Evolutionary conservation across 345 rosid species (phyloP), one percentile per base, ranked within the genome.

Genomic region (Sonneratia caseolaris): DNA sequence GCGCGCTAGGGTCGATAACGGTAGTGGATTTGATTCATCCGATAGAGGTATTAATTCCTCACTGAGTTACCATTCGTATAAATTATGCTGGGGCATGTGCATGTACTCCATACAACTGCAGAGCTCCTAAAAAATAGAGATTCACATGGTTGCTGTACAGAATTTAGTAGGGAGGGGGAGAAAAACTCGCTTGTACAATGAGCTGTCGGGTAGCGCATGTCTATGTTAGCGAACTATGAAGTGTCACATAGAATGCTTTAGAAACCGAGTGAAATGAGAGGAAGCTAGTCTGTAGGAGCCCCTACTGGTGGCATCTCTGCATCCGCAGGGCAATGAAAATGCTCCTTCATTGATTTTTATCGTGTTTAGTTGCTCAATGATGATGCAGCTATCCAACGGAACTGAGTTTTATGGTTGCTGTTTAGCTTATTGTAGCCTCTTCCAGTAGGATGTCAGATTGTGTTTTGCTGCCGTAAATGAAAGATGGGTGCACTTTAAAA

Each of bases 1-100:
- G 80, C 96, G 98, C 42, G 83, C 93, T 71, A 86, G 98, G 70
- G 86, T 88, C 18, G 99, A 92, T 3, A 88, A 92, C 21, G 75
- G 85, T 14, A 76, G 87, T 68, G 86, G 78, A 72, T 80, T 81
- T 53, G 97, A 91, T 79, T 84, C 86, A 21, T 65, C 57, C 10
- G 90, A 84, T 9, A 62, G 84, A 82, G 75, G 96, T 96, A n/a
- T 73, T 27, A 3, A 11, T 49, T 66, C 53, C 35, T n/a, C 32
- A 14, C 47, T 49, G 64, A 48, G 49, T 47, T 9, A 1, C 53
- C 40, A 13, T 5, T 14, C 27, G 21, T 7, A 15, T 22, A 56
- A 13, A 9, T 45, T 64, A 12, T 72, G 12, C 42, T 62, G 19
- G 21, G 18, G 21, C 22, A 19, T 3, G 5, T 15, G 22, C 57